phyloP scores from a whole-genome alignment of 83 land plant genomes.

The Isoetes engelmannii region DNA sequence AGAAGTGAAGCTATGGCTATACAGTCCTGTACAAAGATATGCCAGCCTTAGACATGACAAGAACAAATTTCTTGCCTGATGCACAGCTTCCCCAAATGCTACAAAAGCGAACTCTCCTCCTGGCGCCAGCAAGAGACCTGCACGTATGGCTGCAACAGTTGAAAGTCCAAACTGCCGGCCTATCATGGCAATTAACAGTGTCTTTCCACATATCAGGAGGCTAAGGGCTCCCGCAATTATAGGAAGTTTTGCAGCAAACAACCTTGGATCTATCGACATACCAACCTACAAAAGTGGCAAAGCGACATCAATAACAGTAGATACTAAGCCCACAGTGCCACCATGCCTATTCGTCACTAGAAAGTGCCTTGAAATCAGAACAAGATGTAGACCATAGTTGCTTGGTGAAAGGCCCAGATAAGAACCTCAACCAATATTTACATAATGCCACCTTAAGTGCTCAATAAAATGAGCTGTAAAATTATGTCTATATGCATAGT shows the following conservation, averaged over 20 bases:
- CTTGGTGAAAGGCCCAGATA: no score
- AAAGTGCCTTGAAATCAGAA: no score
- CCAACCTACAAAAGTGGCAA: constrained; percentile 60
- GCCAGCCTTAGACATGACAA: no score
- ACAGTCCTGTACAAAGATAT: not conserved
- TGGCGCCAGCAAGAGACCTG: constrained; percentile 93
- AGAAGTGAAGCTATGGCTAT: not conserved
- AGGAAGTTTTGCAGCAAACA: constrained; percentile 69
- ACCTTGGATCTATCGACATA: constrained; percentile 96
- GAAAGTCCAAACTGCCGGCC: constrained; percentile 88
- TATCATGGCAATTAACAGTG: constrained; percentile 64
- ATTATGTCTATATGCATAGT: no score
- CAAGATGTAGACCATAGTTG: no score
- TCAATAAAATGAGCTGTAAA: no score
- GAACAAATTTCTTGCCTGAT: constrained; percentile 49
- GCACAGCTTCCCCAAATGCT: constrained; percentile 98
- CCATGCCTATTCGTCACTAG: no score
- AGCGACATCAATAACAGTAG: no score
- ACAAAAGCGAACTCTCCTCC: constrained; percentile 99
- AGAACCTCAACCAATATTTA: no score
- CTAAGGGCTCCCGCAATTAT: constrained; percentile 52
- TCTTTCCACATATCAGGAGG: constrained; percentile 73
- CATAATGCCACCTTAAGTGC: no score
- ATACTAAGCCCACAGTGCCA: no score
- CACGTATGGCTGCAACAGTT: constrained; percentile 75